Percentiles rank a stretch among this genome's conserved stretches.
Evolutionary conservation across 768 basidiomycete genomes (phyloP).

Genomic region (Mycena pura): DNA sequence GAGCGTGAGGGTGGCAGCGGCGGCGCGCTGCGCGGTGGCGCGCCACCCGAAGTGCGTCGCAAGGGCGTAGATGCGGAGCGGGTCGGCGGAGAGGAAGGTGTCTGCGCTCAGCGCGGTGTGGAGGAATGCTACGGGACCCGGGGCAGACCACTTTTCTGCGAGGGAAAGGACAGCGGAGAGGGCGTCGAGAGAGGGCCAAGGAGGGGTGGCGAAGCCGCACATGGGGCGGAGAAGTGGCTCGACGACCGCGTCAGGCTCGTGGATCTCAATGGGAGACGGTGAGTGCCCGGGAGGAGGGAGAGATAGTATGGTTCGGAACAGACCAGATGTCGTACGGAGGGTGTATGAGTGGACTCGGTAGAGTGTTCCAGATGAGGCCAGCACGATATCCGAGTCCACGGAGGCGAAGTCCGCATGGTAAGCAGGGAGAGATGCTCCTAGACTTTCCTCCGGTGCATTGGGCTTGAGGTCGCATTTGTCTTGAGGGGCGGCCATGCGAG

Average conservation of each 20-base stretch:
- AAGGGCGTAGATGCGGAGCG: conserved; percentile 60
- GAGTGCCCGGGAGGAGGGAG: conserved; percentile 53
- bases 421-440: not conserved
- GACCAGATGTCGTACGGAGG: conserved; percentile 57
- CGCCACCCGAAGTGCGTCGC: conserved; percentile 70
- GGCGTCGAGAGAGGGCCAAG: conserved; percentile 55
- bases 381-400: conserved; percentile 26
- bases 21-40: conserved; percentile 61
- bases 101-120: conserved; percentile 58
- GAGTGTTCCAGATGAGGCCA: conserved; percentile 38
- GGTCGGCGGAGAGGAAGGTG: conserved; percentile 49
- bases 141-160: conserved; percentile 77
- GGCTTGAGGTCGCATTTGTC: not conserved
- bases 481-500: conserved; percentile 21
- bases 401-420: conserved; percentile 27
- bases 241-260: conserved; percentile 52
- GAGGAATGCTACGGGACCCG: conserved; percentile 62
- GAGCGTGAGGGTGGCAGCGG: conserved; percentile 60
- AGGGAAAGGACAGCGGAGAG: conserved; percentile 62
- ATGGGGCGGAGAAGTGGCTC: conserved; percentile 64
- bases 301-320: conserved; percentile 57
- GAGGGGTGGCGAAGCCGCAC: conserved; percentile 57
- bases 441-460: not conserved
- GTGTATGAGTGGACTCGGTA: conserved; percentile 57
- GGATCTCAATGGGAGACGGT: conserved; percentile 42